Evolutionary conservation across 768 basidiomycete genomes (phyloP).

Genomic region (Suillus hirtellus): DNA sequence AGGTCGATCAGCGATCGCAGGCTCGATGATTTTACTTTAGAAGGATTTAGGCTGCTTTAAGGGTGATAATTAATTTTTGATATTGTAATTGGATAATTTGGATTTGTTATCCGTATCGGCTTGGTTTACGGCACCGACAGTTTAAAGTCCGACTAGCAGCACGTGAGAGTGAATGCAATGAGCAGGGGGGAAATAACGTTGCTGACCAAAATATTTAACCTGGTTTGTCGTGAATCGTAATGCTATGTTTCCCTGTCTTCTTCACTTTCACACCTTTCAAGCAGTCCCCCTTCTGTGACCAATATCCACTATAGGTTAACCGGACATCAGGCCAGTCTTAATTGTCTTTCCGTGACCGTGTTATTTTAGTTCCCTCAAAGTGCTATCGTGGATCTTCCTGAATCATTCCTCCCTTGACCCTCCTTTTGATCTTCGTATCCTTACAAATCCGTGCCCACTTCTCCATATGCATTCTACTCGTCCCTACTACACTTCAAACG

Average conservation of each 20-base stretch:
- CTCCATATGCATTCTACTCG: constrained; percentile 22
- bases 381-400: constrained; percentile 14
- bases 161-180: not conserved
- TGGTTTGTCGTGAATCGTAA: constrained; percentile 1
- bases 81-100: not conserved
- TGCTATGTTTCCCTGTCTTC: not conserved
- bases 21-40: not conserved
- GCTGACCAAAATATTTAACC: constrained; percentile 8
- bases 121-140: not conserved
- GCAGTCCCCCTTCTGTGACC: not conserved
- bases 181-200: constrained; percentile 4
- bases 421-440: constrained; percentile 5
- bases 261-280: constrained; percentile 7
- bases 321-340: not conserved
- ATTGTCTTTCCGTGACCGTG: not conserved
- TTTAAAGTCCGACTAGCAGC: constrained; percentile 1
- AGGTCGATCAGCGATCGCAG: constrained; percentile 8
- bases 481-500: constrained; percentile 15
- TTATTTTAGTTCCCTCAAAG: constrained; percentile 21
- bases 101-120: not conserved
- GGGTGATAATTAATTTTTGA: not conserved
- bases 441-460: not conserved
- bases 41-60: not conserved
- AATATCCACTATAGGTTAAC: not conserved
- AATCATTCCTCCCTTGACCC: constrained; percentile 6